A percentile compares a stretch with the other conserved stretches of the same genome.
Evolutionary conservation across 1,284 basidiomycete species (phyloP).

Genomic region (Coniferiporia sulphurascens): DNA sequence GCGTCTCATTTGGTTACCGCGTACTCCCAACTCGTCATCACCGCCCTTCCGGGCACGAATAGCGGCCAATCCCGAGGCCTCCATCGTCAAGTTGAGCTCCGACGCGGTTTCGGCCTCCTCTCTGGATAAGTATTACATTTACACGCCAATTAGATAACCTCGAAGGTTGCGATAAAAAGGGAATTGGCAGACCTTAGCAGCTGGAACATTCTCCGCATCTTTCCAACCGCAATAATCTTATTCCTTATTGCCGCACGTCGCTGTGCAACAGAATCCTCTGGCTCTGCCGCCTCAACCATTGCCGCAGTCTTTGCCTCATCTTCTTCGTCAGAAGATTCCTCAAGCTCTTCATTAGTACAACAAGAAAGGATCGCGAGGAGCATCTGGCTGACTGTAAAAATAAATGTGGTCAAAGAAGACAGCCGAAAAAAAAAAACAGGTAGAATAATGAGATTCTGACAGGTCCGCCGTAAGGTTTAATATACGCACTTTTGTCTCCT

Average conservation of each 20-base stretch:
- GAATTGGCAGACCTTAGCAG: slow-evolving; percentile 63
- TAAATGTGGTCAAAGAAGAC: slow-evolving; percentile 2
- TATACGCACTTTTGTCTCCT: slow-evolving; percentile 84
- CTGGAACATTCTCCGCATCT: slow-evolving; percentile 89
- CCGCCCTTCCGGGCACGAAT: slow-evolving; percentile 36
- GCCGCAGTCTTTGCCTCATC: slow-evolving; percentile 36
- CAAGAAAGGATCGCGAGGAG: slow-evolving; percentile 90
- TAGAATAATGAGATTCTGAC: not conserved
- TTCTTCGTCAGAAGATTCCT: slow-evolving; percentile 50
- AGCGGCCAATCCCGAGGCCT: slow-evolving; percentile 13
- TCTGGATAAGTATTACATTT: slow-evolving; percentile 35
- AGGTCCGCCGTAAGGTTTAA: not conserved
- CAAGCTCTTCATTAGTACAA: slow-evolving; percentile 93
- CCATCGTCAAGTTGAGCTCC: slow-evolving; percentile 65
- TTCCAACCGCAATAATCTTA: slow-evolving; percentile 92
- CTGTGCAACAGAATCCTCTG: slow-evolving; percentile 38
- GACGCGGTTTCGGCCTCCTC: slow-evolving; percentile 94
- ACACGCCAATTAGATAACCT: slow-evolving; percentile 1
- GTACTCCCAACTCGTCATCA: slow-evolving; percentile 46
- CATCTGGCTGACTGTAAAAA: slow-evolving; percentile 84
- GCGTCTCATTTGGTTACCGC: slow-evolving; percentile 63
- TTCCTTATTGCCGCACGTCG: slow-evolving; percentile 86
- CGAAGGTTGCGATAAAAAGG: not conserved
- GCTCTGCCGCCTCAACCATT: slow-evolving; percentile 38
- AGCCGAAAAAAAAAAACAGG: slow-evolving; percentile 1